Percentiles rank a stretch among this genome's conserved stretches.
phyloP scores from a whole-genome alignment of 2,329 filamentous ascomycete species.

The Blumeria graminis region DNA sequence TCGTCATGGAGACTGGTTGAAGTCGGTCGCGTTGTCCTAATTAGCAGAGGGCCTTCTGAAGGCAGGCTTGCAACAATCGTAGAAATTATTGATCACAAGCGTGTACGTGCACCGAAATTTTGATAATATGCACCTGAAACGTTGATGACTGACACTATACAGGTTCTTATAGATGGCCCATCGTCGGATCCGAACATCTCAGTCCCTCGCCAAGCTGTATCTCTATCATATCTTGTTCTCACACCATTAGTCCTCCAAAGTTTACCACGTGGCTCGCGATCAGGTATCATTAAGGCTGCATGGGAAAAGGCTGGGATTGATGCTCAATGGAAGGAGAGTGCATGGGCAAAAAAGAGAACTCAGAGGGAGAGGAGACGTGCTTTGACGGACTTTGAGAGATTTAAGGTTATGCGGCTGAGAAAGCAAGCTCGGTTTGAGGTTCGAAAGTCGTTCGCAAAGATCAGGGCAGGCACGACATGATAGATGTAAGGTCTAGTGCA shows the following conservation, averaged over 20 bases:
- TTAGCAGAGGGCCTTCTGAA: conserved; percentile 55
- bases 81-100: conserved; percentile 99
- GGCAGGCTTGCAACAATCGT: conserved; percentile 85
- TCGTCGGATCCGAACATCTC: conserved; percentile 54
- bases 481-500: background rate
- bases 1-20: conserved; percentile 90
- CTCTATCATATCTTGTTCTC: conserved; percentile 65
- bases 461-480: conserved; percentile 56
- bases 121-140: background rate
- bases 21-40: conserved; percentile 89
- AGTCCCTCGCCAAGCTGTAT: conserved; percentile 68
- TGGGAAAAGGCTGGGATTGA: conserved; percentile 90
- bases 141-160: conserved; percentile 14
- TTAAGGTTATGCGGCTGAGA: conserved; percentile 98
- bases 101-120: conserved; percentile 44
- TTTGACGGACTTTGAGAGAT: conserved; percentile 96
- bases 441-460: conserved; percentile 85
- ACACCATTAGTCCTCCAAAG: conserved; percentile 72
- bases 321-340: conserved; percentile 72
- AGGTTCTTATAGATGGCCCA: conserved; percentile 94
- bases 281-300: conserved; percentile 57
- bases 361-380: conserved; percentile 68
- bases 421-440: conserved; percentile 99
- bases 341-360: conserved; percentile 83
- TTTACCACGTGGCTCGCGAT: conserved; percentile 66